Evolutionary conservation across 2,329 filamentous ascomycete genomes (phyloP).

Genomic region (Colletotrichum sidae): DNA sequence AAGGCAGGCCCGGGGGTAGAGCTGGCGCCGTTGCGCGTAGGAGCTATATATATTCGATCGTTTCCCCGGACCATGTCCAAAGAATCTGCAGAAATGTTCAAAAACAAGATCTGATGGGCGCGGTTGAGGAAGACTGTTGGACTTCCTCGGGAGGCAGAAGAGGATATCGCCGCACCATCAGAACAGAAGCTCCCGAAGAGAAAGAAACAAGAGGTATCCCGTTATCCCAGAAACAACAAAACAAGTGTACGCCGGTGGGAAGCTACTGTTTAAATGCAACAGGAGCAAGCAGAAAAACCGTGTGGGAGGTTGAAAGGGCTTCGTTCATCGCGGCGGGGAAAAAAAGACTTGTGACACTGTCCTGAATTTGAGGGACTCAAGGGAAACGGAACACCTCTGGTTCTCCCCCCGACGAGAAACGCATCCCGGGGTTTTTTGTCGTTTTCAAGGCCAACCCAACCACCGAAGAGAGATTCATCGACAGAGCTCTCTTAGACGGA

Average conservation of each 20-base stretch:
- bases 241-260: slow-evolving; percentile 29
- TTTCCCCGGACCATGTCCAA: neutral
- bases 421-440: neutral
- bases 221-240: slow-evolving; percentile 1
- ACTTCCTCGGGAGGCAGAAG: neutral
- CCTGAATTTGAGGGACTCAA: neutral
- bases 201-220: slow-evolving; percentile 28
- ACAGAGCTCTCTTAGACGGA: slow-evolving; percentile 1
- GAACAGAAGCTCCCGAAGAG: slow-evolving; percentile 12
- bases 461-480: neutral
- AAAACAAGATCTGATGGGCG: slow-evolving; percentile 18
- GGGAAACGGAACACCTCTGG: neutral
- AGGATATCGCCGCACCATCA: slow-evolving; percentile 16
- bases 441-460: neutral
- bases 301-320: slow-evolving; percentile 4
- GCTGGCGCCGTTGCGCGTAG: neutral
- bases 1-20: slow-evolving; percentile 11
- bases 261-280: slow-evolving; percentile 20
- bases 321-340: slow-evolving; percentile 27
- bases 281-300: neutral
- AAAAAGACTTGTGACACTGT: neutral
- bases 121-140: slow-evolving; percentile 1
- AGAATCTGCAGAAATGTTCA: slow-evolving; percentile 33
- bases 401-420: slow-evolving; percentile 27
- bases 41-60: no score